Evolutionary conservation across 768 basidiomycete genomes (phyloP), one percentile per base, ranked within the genome.

Genomic region (Rubroboletus satanas): DNA sequence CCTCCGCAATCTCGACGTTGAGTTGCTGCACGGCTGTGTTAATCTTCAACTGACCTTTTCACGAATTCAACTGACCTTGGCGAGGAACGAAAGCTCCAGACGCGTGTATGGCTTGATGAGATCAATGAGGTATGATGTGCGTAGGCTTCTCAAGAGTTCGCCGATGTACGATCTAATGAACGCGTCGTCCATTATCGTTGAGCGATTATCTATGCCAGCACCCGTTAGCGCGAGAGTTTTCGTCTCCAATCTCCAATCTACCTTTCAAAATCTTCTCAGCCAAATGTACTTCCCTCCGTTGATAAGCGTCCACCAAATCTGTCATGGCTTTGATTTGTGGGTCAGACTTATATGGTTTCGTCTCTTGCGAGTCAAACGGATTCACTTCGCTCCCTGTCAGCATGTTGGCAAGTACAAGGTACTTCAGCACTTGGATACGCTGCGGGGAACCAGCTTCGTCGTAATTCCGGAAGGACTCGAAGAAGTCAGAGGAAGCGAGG

Each of bases 311-410:
- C 15, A 99, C 97, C 26, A 99, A 80, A 64, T 91, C 90, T 1
- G 96, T 98, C 96, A 99, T 98, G 7, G 97, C 97, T 52, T 87
- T 92, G 68, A 99, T 98, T 71, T 99, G 90, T 10, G 93, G 85
- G 65, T 98, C 92, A 50, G 83, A 91, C 77, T 98, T 98, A 67
- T 67, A 98, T 83, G 97, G 97, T 69, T 99, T 99, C 11, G 97
- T 98, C 77, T 99, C 97, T 72, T 99, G 97, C 67, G 92, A 94
- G 74, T 98, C 97, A 66, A 99, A 99, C 0, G 97, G 97, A 70
- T 99, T 98, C 73, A 99, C 97, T 68, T 97, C 93, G 66, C 92
- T 95, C 35, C 95, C 97, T 47, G 91, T 98, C 54, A 99, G 76
- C 96, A 99, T 98, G 73, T 98, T 94, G 5, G 94, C 93, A 39